Percentiles rank a stretch among this genome's conserved stretches.
Evolutionary conservation across 163 green algal species (phyloP).

Genomic region (Chlamydomonas reinhardtii): DNA sequence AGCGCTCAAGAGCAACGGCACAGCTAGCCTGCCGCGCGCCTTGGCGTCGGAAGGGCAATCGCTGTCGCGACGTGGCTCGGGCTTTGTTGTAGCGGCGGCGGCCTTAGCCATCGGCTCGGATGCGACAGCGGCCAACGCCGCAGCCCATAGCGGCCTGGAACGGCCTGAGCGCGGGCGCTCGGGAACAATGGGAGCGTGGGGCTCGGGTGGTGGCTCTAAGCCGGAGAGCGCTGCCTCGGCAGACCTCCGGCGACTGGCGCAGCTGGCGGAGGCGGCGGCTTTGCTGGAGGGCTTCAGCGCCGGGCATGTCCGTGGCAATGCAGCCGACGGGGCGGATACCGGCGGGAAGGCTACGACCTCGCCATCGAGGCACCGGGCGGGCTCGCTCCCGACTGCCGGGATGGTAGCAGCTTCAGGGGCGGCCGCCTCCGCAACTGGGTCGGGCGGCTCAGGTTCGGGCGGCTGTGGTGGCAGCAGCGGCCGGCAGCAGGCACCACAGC

Average conservation of each 20-base stretch:
- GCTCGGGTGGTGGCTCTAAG: background rate
- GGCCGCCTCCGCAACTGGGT: no score
- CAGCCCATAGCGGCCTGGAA: background rate
- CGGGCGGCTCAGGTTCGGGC: no score
- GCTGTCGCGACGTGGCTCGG: background rate
- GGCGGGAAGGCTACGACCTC: no score
- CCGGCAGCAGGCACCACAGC: no score
- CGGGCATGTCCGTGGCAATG: no score
- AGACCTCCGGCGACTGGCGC: slow-evolving; percentile 26
- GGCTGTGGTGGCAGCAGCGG: no score
- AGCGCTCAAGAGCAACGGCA: slow-evolving; percentile 10
- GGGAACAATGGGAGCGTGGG: background rate
- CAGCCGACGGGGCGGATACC: no score
- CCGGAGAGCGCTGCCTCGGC: slow-evolving; percentile 4
- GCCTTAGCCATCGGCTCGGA: background rate
- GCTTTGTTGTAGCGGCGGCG: no score
- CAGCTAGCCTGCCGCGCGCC: slow-evolving; percentile 11
- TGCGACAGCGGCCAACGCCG: background rate
- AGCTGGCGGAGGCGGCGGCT: slow-evolving; percentile 32
- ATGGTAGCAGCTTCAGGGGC: no score
- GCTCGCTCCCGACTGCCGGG: no score
- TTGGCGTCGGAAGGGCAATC: background rate
- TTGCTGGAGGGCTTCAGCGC: slow-evolving; percentile 32
- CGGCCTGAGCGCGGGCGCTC: no score
- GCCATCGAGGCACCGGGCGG: no score